Percentiles rank a stretch among this genome's conserved stretches.
These are phyloP conservation scores for Metschnikowia noctiluminum DNA, from an alignment of 805 yeast genomes.

Conservation along the genomic window DNA sequence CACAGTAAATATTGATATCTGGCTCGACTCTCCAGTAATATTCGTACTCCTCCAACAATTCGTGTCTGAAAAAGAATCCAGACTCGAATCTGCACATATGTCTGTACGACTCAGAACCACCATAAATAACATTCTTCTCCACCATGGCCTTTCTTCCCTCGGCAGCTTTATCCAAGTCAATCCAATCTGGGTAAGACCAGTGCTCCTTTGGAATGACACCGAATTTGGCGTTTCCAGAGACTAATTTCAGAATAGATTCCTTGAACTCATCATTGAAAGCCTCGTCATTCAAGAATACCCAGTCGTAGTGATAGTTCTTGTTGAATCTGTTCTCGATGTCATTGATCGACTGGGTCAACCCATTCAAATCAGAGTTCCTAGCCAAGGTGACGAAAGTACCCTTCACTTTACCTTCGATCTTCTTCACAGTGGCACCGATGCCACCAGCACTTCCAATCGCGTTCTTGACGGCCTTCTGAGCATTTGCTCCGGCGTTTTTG, in stretches of 20 bases:
- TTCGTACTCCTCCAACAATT: conserved; percentile 68
- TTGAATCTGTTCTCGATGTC: conserved; percentile 90
- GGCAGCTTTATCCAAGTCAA: conserved; percentile 72
- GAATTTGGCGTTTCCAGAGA: conserved; percentile 73
- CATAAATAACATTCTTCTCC: conserved; percentile 61
- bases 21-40: conserved; percentile 98
- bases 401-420: conserved; percentile 42
- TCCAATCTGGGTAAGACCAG: conserved; percentile 85
- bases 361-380: conserved; percentile 67
- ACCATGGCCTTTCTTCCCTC: conserved; percentile 56
- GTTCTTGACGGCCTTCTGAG: background rate
- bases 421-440: conserved; percentile 11
- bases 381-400: conserved; percentile 84
- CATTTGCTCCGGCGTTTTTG: background rate
- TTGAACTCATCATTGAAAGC: conserved; percentile 81
- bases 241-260: conserved; percentile 58
- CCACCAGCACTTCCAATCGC: conserved; percentile 2
- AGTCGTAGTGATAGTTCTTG: conserved; percentile 75
- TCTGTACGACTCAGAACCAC: conserved; percentile 72
- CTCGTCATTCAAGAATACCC: conserved; percentile 93
- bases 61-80: conserved; percentile 84
- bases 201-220: conserved; percentile 81
- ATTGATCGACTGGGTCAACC: conserved; percentile 61
- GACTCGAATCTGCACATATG: conserved; percentile 93
- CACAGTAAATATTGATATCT: conserved; percentile 75